Conservation (phyloP, 345 rosid species). For the Luvunga scandens region DNA sequence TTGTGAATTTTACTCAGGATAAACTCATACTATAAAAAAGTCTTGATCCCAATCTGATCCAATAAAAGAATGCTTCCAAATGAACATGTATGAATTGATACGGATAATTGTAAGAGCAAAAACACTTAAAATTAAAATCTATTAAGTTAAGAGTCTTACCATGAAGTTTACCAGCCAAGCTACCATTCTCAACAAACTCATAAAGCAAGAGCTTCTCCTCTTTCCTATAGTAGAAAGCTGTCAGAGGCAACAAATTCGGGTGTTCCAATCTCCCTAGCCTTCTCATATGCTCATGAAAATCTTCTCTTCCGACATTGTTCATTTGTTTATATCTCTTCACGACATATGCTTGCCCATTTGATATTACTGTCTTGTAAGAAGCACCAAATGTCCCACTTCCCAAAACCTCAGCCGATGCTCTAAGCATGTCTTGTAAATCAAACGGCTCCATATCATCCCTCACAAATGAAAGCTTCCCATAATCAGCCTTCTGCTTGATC, state of each 20-base stretch:
- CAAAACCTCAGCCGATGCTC: constrained; percentile 73
- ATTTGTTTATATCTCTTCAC: constrained; percentile 81
- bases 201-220: constrained; percentile 73
- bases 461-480: constrained; percentile 46
- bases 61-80: no score
- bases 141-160: constrained; percentile 23
- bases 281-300: constrained; percentile 67
- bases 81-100: neutral
- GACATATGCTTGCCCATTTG: constrained; percentile 38
- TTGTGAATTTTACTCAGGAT: no score
- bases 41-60: no score
- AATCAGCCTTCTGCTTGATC: constrained; percentile 26
- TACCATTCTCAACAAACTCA: constrained; percentile 45
- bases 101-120: neutral
- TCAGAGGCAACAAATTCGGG: constrained; percentile 52
- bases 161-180: constrained; percentile 75
- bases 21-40: no score
- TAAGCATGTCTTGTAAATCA: constrained; percentile 67
- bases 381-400: constrained; percentile 86
- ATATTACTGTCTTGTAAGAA: constrained; percentile 59
- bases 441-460: constrained; percentile 48
- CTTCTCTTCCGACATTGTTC: constrained; percentile 67
- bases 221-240: constrained; percentile 65
- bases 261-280: constrained; percentile 56
- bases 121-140: neutral